Conservation (phyloP, 2,329 filamentous ascomycete genomes). For the Lasiodiplodia gonubiensis region DNA sequence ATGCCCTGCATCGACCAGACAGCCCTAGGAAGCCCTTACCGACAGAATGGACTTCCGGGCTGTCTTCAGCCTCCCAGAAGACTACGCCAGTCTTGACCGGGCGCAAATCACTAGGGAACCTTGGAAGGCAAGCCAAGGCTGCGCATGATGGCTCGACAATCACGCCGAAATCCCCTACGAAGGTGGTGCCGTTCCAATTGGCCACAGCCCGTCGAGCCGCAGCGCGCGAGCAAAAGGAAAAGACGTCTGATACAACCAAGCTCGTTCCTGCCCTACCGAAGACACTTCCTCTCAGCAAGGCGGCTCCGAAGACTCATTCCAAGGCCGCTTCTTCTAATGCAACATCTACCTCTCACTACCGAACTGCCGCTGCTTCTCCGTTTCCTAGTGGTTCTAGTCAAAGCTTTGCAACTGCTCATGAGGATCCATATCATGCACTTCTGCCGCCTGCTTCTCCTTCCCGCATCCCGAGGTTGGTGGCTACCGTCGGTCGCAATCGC, state of each 20-base stretch:
- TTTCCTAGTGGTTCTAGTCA: constrained; percentile 9
- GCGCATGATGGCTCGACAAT: not conserved
- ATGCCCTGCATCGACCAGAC: not conserved
- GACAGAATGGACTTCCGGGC: constrained; percentile 6
- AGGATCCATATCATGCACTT: not conserved
- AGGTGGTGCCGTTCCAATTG: constrained; percentile 8
- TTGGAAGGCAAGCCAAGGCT: not conserved
- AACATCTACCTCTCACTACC: not conserved
- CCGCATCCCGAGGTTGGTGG: not conserved
- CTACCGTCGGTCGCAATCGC: not conserved
- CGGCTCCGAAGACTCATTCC: not conserved
- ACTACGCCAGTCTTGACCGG: not conserved
- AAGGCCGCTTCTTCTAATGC: not conserved
- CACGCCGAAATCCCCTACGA: constrained; percentile 18
- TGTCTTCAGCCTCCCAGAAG: not conserved
- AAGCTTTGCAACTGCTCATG: constrained; percentile 1
- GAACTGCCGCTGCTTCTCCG: constrained; percentile 2
- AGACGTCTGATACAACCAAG: not conserved
- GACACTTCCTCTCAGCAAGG: not conserved
- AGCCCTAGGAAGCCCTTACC: constrained; percentile 18
- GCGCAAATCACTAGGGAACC: not conserved
- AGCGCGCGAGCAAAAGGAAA: constrained; percentile 24
- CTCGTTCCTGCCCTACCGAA: constrained; percentile 7
- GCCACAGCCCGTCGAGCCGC: constrained; percentile 26
- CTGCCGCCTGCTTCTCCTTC: constrained; percentile 8